Evolutionary conservation across 495 filamentous ascomycete species (phyloP).

Genomic region (Xylaria flabelliformis): DNA sequence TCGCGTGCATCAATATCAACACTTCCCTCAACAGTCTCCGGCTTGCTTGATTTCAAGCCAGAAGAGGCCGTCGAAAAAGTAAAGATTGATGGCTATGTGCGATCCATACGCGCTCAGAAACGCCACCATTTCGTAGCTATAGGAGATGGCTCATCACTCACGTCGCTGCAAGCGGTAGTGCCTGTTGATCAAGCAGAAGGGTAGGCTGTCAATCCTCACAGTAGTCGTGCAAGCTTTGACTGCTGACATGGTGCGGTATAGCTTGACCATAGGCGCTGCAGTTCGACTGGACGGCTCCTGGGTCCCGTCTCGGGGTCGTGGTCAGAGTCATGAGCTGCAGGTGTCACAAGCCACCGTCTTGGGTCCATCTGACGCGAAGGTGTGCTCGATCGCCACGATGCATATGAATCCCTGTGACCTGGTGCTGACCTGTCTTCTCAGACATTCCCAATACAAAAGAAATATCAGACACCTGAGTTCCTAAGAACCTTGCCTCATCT

Average conservation of each 20-base stretch:
- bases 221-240: constrained; percentile 28
- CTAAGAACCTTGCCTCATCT: constrained; percentile 90
- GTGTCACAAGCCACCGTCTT: constrained; percentile 70
- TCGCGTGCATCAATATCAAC: constrained; percentile 36
- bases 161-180: constrained; percentile 82
- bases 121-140: constrained; percentile 80
- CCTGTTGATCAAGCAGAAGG: constrained; percentile 74
- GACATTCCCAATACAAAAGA: constrained; percentile 92
- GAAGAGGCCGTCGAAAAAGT: constrained; percentile 42
- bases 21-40: constrained; percentile 26
- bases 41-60: constrained; percentile 40
- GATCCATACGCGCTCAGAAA: constrained; percentile 88
- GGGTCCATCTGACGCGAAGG: constrained; percentile 78
- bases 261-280: constrained; percentile 79
- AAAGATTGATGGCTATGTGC: constrained; percentile 76
- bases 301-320: constrained; percentile 72
- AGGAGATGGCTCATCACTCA: constrained; percentile 83
- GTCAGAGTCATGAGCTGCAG: constrained; percentile 82
- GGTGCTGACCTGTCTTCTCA: constrained; percentile 46
- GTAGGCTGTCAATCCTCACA: constrained; percentile 59
- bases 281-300: constrained; percentile 81
- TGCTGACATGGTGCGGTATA: constrained; percentile 47
- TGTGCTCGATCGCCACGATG: constrained; percentile 48
- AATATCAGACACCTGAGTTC: constrained; percentile 88
- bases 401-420: constrained; percentile 17